phyloP scores from a whole-genome alignment of 176 grass and related monocot genomes.

The Aegilops bicornis region DNA sequence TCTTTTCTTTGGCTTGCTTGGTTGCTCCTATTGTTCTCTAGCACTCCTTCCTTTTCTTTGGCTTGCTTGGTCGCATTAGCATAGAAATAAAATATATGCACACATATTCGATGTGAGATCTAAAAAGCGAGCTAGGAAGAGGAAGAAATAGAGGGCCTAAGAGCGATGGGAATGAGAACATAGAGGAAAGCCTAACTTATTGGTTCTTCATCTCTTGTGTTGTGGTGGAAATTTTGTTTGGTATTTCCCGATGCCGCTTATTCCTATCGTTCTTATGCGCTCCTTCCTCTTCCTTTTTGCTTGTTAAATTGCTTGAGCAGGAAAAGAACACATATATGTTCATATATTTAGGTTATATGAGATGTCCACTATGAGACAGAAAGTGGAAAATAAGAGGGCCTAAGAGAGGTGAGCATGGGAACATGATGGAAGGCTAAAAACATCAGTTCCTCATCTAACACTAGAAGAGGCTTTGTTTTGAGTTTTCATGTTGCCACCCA shows the following conservation, averaged over 20 bases:
- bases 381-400: no score
- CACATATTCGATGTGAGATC: not conserved
- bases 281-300: conserved; percentile 27
- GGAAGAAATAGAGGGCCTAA: conserved; percentile 28
- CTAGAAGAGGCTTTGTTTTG: no score
- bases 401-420: no score
- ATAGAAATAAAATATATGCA: not conserved
- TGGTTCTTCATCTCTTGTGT: not conserved
- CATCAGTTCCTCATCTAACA: no score
- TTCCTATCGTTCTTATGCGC: conserved; percentile 23
- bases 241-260: conserved; percentile 26
- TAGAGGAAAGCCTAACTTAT: conserved; percentile 7
- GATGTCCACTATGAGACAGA: no score
- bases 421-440: no score
- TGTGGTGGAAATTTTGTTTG: not conserved
- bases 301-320: not conserved
- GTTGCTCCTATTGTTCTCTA: no score
- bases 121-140: conserved; percentile 11
- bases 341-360: no score
- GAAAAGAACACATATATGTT: not conserved
- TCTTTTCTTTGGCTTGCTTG: no score
- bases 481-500: no score
- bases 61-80: no score
- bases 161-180: conserved; percentile 26
- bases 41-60: no score